These are phyloP conservation scores for Alopecurus myosuroides DNA, from an alignment of 176 grass and related monocot species.

Conservation along the genomic window DNA sequence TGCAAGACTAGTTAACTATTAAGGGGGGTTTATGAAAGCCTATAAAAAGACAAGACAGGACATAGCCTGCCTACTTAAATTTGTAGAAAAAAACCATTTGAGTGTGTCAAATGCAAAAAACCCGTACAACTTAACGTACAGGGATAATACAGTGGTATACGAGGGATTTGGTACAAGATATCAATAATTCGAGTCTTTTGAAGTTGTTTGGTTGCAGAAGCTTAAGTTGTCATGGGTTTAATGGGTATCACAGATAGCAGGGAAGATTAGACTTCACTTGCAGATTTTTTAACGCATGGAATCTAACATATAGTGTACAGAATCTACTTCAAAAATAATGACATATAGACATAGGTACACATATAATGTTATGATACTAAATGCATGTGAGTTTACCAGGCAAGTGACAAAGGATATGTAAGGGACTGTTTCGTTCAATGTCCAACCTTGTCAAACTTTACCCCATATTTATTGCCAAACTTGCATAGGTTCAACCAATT, in stretches of 20 bases:
- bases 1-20: slow-evolving; percentile 1
- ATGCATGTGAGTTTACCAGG: no score
- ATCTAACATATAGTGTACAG: background rate
- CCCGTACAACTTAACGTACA: background rate
- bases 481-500: background rate
- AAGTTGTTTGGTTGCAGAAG: background rate
- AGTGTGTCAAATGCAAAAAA: background rate
- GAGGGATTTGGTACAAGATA: background rate
- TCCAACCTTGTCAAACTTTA: background rate
- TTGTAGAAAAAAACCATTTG: background rate
- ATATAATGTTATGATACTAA: no score
- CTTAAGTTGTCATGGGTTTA: background rate
- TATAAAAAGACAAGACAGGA: no score
- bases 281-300: background rate
- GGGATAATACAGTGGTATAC: background rate
- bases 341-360: no score
- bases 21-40: background rate
- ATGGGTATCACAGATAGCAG: background rate
- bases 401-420: no score
- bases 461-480: background rate
- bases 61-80: background rate
- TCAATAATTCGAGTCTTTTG: background rate
- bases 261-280: background rate
- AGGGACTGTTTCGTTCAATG: background rate
- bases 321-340: no score